Evolutionary conservation across 176 grass and related monocot species (phyloP).

Genomic region (Musa beccarii): DNA sequence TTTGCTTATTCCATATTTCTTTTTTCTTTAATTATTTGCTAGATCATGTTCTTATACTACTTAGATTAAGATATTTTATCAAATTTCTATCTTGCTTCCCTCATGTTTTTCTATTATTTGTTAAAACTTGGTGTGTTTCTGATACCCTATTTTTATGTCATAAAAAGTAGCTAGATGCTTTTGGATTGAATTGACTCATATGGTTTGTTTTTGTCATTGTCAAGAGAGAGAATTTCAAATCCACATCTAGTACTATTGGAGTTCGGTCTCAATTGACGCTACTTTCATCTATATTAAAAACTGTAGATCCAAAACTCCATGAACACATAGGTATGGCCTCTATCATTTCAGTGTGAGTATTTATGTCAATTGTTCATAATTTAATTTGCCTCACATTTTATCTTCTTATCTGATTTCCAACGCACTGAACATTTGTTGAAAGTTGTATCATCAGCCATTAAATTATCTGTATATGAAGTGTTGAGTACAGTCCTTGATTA

Average conservation of each 20-base stretch:
- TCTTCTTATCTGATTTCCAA: background rate
- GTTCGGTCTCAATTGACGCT: conserved; percentile 72
- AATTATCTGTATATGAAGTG: too few relatives aligned
- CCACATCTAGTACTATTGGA: conserved; percentile 82
- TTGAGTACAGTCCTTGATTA: too few relatives aligned
- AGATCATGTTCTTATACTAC: too few relatives aligned
- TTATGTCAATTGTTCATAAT: background rate
- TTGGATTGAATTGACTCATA: background rate
- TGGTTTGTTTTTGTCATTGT: conserved; percentile 28
- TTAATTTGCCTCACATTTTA: background rate
- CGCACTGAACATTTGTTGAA: too few relatives aligned
- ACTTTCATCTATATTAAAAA: conserved; percentile 73
- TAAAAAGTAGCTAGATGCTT: background rate
- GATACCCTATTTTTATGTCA: too few relatives aligned
- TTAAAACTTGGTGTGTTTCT: too few relatives aligned
- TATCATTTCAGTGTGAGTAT: background rate
- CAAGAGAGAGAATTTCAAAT: conserved; percentile 83
- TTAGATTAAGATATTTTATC: too few relatives aligned
- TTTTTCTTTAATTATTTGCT: too few relatives aligned
- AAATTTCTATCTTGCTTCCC: too few relatives aligned
- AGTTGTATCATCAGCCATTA: too few relatives aligned
- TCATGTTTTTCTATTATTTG: too few relatives aligned
- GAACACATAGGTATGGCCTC: conserved; percentile 67
- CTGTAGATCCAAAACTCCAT: conserved; percentile 84
- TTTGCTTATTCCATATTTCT: too few relatives aligned